These are phyloP conservation scores for Acanthamoeba sp. DNA, from an alignment of 208 protist genomes.

Conservation along the genomic window DNA sequence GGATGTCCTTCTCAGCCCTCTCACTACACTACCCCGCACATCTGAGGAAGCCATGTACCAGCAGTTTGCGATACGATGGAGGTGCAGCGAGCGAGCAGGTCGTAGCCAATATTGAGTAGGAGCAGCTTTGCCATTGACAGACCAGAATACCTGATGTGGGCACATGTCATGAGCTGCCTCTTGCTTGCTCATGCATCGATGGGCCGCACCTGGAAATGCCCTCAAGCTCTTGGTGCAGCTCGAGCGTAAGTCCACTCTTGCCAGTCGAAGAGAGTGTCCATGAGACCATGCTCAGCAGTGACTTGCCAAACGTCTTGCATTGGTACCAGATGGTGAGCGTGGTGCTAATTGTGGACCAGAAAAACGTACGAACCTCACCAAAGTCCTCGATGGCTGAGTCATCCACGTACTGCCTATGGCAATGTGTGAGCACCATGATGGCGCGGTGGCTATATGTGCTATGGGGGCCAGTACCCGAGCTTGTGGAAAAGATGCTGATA, in stretches of 20 bases:
- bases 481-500: neutral
- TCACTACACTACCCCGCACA: no score
- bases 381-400: neutral
- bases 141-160: neutral
- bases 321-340: no score
- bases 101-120: conserved; percentile 45
- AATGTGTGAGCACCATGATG: neutral
- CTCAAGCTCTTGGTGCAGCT: conserved; percentile 27
- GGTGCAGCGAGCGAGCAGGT: conserved; percentile 13
- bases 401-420: neutral
- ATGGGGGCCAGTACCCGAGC: neutral
- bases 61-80: conserved; percentile 4
- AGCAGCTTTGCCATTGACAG: conserved; percentile 5
- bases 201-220: neutral
- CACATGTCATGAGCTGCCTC: neutral
- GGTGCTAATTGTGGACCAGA: neutral
- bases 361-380: conserved; percentile 2
- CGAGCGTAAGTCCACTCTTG: neutral
- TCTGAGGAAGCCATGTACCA: no score
- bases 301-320: neutral
- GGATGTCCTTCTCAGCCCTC: no score
- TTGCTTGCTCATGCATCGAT: neutral
- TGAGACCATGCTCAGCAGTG: neutral
- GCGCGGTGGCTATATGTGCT: neutral
- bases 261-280: neutral